Conservation (phyloP, 2,329 filamentous ascomycete genomes). For the Phialocephala subalpina region DNA sequence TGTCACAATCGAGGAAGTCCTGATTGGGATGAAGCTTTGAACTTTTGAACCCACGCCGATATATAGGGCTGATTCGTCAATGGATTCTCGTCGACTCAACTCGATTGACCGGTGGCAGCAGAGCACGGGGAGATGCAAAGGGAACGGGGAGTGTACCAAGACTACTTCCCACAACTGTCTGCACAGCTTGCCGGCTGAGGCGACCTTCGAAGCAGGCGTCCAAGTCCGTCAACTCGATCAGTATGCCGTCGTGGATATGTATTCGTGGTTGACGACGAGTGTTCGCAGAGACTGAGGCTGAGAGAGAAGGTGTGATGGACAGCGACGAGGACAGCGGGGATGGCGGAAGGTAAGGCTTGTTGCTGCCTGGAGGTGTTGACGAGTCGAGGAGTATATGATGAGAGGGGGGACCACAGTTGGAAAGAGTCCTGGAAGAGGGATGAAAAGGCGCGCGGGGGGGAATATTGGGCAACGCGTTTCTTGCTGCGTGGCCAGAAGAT, state of each 20-base stretch:
- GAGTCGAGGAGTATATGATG: constrained; percentile 8
- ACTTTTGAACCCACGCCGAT: constrained; percentile 29
- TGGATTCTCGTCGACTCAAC: constrained; percentile 17
- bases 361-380: constrained; percentile 6
- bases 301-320: neutral
- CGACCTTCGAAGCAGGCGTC: constrained; percentile 6
- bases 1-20: constrained; percentile 32
- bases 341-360: constrained; percentile 1
- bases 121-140: constrained; percentile 3
- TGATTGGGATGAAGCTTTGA: constrained; percentile 33
- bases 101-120: constrained; percentile 22
- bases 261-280: constrained; percentile 6
- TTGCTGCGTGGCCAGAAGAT: constrained; percentile 6
- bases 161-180: neutral
- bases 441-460: neutral
- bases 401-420: neutral
- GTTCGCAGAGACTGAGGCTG: neutral
- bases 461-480: constrained; percentile 6
- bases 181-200: neutral
- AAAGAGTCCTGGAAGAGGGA: neutral
- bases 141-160: constrained; percentile 3
- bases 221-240: neutral
- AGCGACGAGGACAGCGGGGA: neutral
- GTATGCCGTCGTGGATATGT: neutral
- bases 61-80: constrained; percentile 41